phyloP scores from a whole-genome alignment of 169 alveolate genomes.

The Neospora caninum region DNA sequence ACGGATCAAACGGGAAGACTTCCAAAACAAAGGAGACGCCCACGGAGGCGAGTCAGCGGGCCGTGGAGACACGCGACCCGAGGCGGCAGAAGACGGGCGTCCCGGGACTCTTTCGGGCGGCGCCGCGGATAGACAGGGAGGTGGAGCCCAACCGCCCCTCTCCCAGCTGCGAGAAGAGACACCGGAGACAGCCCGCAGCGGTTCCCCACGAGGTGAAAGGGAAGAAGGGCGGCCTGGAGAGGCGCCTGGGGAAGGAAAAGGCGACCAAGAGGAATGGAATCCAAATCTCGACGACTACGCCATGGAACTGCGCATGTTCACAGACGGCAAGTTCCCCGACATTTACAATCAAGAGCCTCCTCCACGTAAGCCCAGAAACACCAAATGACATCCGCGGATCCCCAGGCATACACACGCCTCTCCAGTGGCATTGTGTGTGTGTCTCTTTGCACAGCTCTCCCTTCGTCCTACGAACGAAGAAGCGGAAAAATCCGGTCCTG shows the following conservation, averaged over 20 bases:
- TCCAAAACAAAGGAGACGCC: no score
- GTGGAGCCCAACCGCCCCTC: neutral
- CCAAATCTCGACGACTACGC: conserved; percentile 40
- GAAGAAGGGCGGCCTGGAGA: neutral
- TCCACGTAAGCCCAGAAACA: conserved; percentile 1
- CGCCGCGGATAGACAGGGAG: neutral
- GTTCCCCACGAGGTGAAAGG: neutral
- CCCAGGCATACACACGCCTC: neutral
- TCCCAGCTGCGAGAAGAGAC: neutral
- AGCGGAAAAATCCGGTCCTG: neutral
- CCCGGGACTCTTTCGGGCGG: neutral
- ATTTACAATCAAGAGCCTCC: conserved; percentile 35
- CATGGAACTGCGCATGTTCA: conserved; percentile 47
- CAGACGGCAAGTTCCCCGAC: conserved; percentile 56
- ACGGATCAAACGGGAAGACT: no score
- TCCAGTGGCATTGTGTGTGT: no score
- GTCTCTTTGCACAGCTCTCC: neutral
- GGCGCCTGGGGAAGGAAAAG: neutral
- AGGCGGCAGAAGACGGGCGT: neutral
- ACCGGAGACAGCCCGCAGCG: neutral
- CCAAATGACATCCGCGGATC: neutral
- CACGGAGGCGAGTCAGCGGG: no score
- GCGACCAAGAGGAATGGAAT: neutral
- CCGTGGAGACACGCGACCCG: no score
- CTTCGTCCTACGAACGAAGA: neutral